phyloP scores from a whole-genome alignment of 495 filamentous ascomycete genomes.

The Annulohypoxylon moriforme region DNA sequence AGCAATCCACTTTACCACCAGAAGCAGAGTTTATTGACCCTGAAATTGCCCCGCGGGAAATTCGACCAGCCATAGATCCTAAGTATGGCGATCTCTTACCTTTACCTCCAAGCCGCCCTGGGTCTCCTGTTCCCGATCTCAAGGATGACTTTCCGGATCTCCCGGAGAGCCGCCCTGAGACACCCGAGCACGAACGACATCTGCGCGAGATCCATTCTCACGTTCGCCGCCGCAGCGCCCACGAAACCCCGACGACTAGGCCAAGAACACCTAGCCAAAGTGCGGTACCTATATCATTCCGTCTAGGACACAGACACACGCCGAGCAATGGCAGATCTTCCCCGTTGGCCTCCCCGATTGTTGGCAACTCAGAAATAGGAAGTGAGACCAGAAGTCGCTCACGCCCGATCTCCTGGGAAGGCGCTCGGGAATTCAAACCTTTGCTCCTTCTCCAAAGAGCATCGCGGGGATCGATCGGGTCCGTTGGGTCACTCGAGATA shows the following conservation, averaged over 20 bases:
- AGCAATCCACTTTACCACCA: slow-evolving; percentile 43
- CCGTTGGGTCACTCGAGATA: slow-evolving; percentile 7
- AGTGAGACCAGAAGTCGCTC: slow-evolving; percentile 47
- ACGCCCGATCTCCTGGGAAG: slow-evolving; percentile 64
- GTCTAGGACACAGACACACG: slow-evolving; percentile 56
- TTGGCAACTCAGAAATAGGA: slow-evolving; percentile 42
- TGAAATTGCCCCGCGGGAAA: slow-evolving; percentile 61
- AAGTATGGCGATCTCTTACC: slow-evolving; percentile 66
- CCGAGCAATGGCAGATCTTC: slow-evolving; percentile 53
- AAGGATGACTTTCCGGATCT: slow-evolving; percentile 56
- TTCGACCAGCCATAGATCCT: slow-evolving; percentile 68
- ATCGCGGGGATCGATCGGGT: slow-evolving; percentile 29
- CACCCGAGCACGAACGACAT: slow-evolving; percentile 51
- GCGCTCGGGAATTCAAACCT: slow-evolving; percentile 60
- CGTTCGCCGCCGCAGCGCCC: slow-evolving; percentile 50
- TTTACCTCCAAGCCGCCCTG: slow-evolving; percentile 63
- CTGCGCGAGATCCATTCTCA: slow-evolving; percentile 46
- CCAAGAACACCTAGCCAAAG: slow-evolving; percentile 62
- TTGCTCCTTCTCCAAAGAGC: slow-evolving; percentile 60
- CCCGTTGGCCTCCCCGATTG: slow-evolving; percentile 53
- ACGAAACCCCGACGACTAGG: slow-evolving; percentile 47
- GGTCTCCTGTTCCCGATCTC: slow-evolving; percentile 53
- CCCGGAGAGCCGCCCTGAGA: slow-evolving; percentile 63
- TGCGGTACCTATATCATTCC: slow-evolving; percentile 62
- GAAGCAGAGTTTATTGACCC: slow-evolving; percentile 59